Evolutionary conservation across 352 stramenopile species (phyloP), one percentile per base, ranked within the genome.

Genomic region (Pythium brachiatum): DNA sequence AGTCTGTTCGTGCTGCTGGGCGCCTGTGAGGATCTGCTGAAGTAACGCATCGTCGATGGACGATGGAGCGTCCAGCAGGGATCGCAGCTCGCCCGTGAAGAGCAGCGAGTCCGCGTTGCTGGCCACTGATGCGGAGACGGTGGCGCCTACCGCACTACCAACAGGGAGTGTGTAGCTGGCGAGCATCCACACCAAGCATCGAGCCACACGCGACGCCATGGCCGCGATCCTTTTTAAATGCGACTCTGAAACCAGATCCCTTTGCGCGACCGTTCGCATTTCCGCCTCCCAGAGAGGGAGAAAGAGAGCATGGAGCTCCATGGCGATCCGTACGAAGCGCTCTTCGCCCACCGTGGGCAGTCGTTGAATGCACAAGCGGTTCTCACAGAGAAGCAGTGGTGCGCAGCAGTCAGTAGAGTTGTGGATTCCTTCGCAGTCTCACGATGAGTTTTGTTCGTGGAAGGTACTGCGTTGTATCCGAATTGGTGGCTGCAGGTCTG

Each of bases 61-160:
- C 21, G 53, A 62, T n/a, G 53, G 38, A 4, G 21, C n/a, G 15
- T 5, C 12, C 16, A 56, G n/a, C 41, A 69, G 18, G 3, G 54
- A 69, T n/a, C 55, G 27, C 13, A 71, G 12, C 18, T 55, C 38
- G 36, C 51, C 64, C 5, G 43, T 67, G 57, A 71, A 57, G 8
- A 70, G 47, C 21, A 32, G 48, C 20, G 53, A 46, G 36, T 58
- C 47, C 12, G 13, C 23, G 27, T 64, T 51, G 41, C 27, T 29
- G 36, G 13, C 16, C 36, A 44, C 18, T 8, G 54, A 27, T 18
- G 21, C 20, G 11, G 31, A 23, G n/a, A 31, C 27, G 6, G 18
- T 21, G 1, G 26, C 25, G 23, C 26, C 18, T 32, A 25, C 18
- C n/a, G 15, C 36, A 21, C 36, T 21, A 18, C 36, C 36, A 12